phyloP scores from a whole-genome alignment of 768 basidiomycete genomes.

The Naganishia kalamii region DNA sequence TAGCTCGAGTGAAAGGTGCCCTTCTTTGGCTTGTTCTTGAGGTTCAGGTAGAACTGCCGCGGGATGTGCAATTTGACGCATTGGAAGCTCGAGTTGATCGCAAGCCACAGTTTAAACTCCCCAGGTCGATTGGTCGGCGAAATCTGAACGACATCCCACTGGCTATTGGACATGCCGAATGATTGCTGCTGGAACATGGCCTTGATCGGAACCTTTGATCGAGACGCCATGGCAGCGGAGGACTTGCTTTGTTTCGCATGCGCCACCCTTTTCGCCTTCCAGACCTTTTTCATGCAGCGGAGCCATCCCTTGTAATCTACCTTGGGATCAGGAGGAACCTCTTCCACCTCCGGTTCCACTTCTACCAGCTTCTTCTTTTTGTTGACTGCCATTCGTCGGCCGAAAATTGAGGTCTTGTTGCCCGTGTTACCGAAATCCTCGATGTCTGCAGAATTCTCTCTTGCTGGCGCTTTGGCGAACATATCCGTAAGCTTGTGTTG shows the following conservation, averaged over 20 bases:
- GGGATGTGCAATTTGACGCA: slow-evolving; percentile 76
- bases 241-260: slow-evolving; percentile 39
- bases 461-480: slow-evolving; percentile 52
- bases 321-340: slow-evolving; percentile 58
- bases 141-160: slow-evolving; percentile 92
- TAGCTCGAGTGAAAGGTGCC: slow-evolving; percentile 68
- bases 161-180: slow-evolving; percentile 53
- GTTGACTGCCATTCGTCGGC: slow-evolving; percentile 48
- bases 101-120: slow-evolving; percentile 81
- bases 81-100: slow-evolving; percentile 70
- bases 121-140: slow-evolving; percentile 64
- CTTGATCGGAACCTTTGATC: slow-evolving; percentile 47
- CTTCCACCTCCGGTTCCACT: slow-evolving; percentile 48
- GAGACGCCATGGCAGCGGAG: slow-evolving; percentile 21
- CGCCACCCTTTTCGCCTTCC: slow-evolving; percentile 60
- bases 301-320: slow-evolving; percentile 71
- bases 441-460: slow-evolving; percentile 51
- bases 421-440: slow-evolving; percentile 55
- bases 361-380: slow-evolving; percentile 53
- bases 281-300: slow-evolving; percentile 65
- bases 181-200: slow-evolving; percentile 64
- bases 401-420: slow-evolving; percentile 13
- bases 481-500: slow-evolving; percentile 97
- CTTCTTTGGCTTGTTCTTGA: slow-evolving; percentile 64
- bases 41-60: slow-evolving; percentile 86